Base-by-base conservation (phyloP, 805 yeast species). In the Myxozyma melibiosi region DNA sequence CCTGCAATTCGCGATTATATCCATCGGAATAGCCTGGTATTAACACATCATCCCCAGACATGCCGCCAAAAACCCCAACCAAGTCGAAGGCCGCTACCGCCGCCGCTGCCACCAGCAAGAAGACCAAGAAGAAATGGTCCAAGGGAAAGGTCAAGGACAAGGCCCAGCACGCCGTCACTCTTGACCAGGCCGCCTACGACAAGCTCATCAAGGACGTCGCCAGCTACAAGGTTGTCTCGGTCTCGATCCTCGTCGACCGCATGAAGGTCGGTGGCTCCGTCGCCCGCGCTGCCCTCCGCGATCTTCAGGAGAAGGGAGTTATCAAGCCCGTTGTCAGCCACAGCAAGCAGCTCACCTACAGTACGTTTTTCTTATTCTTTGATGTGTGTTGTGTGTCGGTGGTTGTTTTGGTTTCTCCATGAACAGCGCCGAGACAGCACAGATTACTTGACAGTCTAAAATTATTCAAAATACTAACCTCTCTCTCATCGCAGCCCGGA, bases 131-230 rank as follows among this genome's bases (percentile, higher is more conserved):
- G 96, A 94, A 94, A 96, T 94, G 98, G 99, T 88, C 96, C 88
- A 91, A 92, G 86, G 97, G 97, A 81, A 90, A 95, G 86, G 96
- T 90, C 80, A 94, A 95, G 91, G 99, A 94, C 83, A 92, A 88
- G 96, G 98, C 99, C 73, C 92, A 89, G 79, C 99, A 94, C 85
- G 85, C 90, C 76, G 91, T 94, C 74, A 82, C 88, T 78, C 84
- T 94, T 74, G 99, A 94, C 80, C 97, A 94, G 84, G 96, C 94
- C 72, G 89, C 92, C 78, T 92, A 87, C 84, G 99, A 94, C 95
- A 90, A 97, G 84, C 88, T 94, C 82, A 78, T 90, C 82, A 94
- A 94, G 88, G 99, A 94, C 76, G 97, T 91, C 65, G 97, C 97
- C 82, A 90, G 97, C 72, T 94, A 86, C 94, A 92, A 92, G 86